A percentile compares a stretch with the other conserved stretches of the same genome.
Conservation (phyloP, 208 protist species). For the Borovskyia barvae region DNA sequence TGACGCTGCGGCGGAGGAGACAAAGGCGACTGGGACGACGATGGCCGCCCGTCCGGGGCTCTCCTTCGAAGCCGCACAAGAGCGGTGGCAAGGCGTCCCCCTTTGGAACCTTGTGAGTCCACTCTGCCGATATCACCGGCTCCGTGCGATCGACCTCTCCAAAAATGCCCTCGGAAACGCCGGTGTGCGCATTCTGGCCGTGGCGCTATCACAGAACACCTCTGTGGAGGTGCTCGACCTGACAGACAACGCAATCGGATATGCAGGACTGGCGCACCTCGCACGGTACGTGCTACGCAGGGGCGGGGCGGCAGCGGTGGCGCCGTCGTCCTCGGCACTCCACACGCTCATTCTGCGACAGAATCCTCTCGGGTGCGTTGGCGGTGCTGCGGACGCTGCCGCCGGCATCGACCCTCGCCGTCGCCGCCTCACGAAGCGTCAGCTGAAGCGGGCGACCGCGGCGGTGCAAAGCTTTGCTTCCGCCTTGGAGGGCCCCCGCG, state of each 20-base stretch:
- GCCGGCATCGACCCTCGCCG: slow-evolving; percentile 10
- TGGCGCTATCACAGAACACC: slow-evolving; percentile 64
- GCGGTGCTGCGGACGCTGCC: slow-evolving; percentile 13
- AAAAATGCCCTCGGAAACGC: slow-evolving; percentile 63
- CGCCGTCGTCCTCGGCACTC: slow-evolving; percentile 28
- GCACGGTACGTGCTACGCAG: slow-evolving; percentile 55
- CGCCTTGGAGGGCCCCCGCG: slow-evolving; percentile 43
- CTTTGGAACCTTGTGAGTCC: slow-evolving; percentile 76
- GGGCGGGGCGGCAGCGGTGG: slow-evolving; percentile 16
- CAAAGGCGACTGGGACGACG: neutral
- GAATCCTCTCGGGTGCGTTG: slow-evolving; percentile 26
- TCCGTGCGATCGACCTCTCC: slow-evolving; percentile 73
- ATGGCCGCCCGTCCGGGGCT: neutral
- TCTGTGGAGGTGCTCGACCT: slow-evolving; percentile 76
- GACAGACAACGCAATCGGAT: slow-evolving; percentile 75
- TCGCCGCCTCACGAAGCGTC: slow-evolving; percentile 18
- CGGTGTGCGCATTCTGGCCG: slow-evolving; percentile 79
- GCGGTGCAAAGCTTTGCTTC: slow-evolving; percentile 52
- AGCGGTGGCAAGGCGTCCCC: slow-evolving; percentile 62
- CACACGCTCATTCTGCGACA: slow-evolving; percentile 39
- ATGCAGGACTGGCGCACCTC: slow-evolving; percentile 66
- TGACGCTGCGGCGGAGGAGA: slow-evolving; percentile 5
- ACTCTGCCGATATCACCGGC: slow-evolving; percentile 67
- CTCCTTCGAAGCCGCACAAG: slow-evolving; percentile 18
- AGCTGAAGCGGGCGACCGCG: neutral